Evolutionary conservation across 805 yeast genomes (phyloP).

Genomic region (Nakazawaea anatomiae): DNA sequence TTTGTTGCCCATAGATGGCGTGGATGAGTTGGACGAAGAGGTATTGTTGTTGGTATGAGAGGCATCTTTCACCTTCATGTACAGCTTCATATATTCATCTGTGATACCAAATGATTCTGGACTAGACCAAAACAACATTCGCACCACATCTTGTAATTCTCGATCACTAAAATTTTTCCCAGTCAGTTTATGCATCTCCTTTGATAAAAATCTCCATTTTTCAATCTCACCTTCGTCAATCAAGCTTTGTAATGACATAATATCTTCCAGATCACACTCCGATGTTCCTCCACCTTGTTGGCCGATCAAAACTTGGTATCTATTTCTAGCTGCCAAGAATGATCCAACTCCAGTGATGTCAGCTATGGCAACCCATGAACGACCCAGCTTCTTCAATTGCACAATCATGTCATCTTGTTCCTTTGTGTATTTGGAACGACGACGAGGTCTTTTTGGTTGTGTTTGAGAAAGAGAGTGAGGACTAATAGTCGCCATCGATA

Average conservation of each 20-base stretch:
- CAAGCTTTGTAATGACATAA: conserved; percentile 39
- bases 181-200: conserved; percentile 51
- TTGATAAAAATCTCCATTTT: conserved; percentile 61
- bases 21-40: conserved; percentile 14
- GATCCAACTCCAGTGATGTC: conserved; percentile 57
- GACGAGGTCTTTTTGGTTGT: conserved; percentile 43
- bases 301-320: conserved; percentile 77
- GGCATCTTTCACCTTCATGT: conserved; percentile 2
- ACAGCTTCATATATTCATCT: conserved; percentile 36
- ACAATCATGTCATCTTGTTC: conserved; percentile 66
- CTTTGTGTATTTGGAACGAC: conserved; percentile 63
- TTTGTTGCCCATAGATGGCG: conserved; percentile 2
- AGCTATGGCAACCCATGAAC: conserved; percentile 71
- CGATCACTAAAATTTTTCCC: conserved; percentile 44
- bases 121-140: conserved; percentile 45
- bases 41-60: not conserved
- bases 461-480: conserved; percentile 36
- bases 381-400: conserved; percentile 54
- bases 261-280: conserved; percentile 57
- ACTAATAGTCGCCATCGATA: conserved; percentile 33
- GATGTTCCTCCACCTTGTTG: conserved; percentile 74
- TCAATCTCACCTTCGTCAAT: conserved; percentile 67
- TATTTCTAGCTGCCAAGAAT: conserved; percentile 66
- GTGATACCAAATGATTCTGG: conserved; percentile 55
- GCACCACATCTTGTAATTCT: conserved; percentile 50